These are phyloP conservation scores for Aspergillus haitiensis DNA, from an alignment of 495 filamentous ascomycete genomes.

Conservation along the genomic window DNA sequence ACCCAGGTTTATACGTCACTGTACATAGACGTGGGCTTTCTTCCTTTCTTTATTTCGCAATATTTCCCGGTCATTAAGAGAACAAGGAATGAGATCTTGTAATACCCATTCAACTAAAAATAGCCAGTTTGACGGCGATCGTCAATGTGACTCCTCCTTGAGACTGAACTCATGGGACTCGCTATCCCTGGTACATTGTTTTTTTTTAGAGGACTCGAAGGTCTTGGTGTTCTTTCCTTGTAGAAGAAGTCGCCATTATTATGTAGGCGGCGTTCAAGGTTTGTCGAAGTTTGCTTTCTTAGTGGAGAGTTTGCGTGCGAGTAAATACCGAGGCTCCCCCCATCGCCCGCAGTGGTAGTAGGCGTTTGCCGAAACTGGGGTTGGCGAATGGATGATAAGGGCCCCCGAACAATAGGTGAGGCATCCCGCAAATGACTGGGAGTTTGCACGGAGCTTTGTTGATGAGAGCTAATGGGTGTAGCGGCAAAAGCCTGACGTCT, in stretches of 20 bases:
- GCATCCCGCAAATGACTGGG: constrained; percentile 49
- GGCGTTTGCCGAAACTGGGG: constrained; percentile 54
- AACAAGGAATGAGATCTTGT: no score
- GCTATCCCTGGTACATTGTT: constrained; percentile 41
- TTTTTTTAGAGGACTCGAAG: constrained; percentile 45
- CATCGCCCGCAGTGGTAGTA: constrained; percentile 53
- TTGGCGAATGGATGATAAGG: constrained; percentile 53
- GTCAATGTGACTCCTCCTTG: constrained; percentile 32
- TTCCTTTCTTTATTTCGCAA: background rate
- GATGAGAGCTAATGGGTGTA: constrained; percentile 34
- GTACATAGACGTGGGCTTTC: constrained; percentile 6
- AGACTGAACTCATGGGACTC: constrained; percentile 31
- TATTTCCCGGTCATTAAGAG: constrained; percentile 2
- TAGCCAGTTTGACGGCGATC: constrained; percentile 42
- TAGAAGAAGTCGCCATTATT: constrained; percentile 41
- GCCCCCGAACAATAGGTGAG: constrained; percentile 50
- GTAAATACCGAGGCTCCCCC: constrained; percentile 78
- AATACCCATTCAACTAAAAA: constrained; percentile 30
- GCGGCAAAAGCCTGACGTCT: constrained; percentile 27
- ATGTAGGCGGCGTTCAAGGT: constrained; percentile 43
- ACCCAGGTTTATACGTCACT: constrained; percentile 6
- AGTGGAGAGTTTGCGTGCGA: constrained; percentile 79
- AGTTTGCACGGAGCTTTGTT: constrained; percentile 39
- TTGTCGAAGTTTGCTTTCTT: constrained; percentile 58
- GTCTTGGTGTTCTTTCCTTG: constrained; percentile 41